Conservation (phyloP, 352 stramenopile species). For the Pythium scleroteichum region DNA sequence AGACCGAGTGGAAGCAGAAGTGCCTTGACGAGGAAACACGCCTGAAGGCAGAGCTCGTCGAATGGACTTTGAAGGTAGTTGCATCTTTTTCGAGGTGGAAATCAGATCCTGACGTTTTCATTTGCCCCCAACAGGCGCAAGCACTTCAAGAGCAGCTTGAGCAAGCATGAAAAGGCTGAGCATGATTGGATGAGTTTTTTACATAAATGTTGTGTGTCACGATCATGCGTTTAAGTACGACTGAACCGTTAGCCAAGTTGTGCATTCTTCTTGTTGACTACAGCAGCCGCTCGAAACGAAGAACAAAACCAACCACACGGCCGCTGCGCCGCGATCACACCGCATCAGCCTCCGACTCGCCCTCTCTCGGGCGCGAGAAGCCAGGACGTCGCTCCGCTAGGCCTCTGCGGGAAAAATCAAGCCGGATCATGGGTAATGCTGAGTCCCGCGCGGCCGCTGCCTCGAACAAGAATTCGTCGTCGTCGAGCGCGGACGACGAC, state of each 20-base stretch:
- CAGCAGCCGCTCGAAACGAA: not conserved
- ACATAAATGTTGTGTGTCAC: constrained; percentile 21
- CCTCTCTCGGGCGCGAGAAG: too few species aligned
- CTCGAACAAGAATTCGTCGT: constrained; percentile 26
- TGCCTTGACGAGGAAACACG: constrained; percentile 23
- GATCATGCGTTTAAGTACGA: constrained; percentile 22
- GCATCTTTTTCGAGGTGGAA: not conserved
- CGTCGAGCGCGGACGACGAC: constrained; percentile 19
- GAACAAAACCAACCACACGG: constrained; percentile 14
- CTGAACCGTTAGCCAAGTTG: constrained; percentile 1
- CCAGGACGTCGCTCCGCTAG: too few species aligned
- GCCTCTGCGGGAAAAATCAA: not conserved
- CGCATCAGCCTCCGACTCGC: too few species aligned
- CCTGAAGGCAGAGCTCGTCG: constrained; percentile 19
- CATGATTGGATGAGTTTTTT: not conserved
- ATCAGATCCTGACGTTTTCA: not conserved
- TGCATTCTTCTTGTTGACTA: constrained; percentile 9
- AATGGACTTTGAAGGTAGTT: constrained; percentile 27
- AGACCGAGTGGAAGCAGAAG: constrained; percentile 20
- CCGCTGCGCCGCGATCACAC: not conserved
- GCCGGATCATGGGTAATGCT: constrained; percentile 46
- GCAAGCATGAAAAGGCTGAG: not conserved
- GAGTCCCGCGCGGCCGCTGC: constrained; percentile 41
- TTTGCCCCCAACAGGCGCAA: constrained; percentile 12
- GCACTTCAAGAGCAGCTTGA: constrained; percentile 3